Conservation (phyloP, 768 basidiomycete genomes). For the Podaxis sp. region DNA sequence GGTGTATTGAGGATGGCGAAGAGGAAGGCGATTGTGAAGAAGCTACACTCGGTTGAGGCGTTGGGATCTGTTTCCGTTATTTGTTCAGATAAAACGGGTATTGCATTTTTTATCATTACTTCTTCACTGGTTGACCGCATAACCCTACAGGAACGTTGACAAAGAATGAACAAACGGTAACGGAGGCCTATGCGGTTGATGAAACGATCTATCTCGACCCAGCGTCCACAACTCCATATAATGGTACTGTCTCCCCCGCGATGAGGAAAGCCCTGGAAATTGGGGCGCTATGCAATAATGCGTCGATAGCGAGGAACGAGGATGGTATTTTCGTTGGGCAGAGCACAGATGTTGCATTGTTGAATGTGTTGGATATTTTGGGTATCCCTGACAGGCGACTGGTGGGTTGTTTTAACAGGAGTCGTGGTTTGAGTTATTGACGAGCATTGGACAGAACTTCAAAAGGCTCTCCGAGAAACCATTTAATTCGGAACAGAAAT, state of each 20-base stretch:
- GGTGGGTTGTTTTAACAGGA: slow-evolving; percentile 40
- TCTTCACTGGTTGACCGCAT: slow-evolving; percentile 17
- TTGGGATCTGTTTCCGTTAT: slow-evolving; percentile 96
- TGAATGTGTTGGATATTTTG: slow-evolving; percentile 74
- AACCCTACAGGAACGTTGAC: slow-evolving; percentile 73
- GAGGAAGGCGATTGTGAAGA: slow-evolving; percentile 96
- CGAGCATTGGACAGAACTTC: slow-evolving; percentile 51
- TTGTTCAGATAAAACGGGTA: slow-evolving; percentile 95
- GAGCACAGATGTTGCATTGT: slow-evolving; percentile 88
- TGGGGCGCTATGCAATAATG: slow-evolving; percentile 90
- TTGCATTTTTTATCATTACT: slow-evolving; percentile 17
- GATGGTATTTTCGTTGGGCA: slow-evolving; percentile 80
- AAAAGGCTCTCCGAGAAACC: slow-evolving; percentile 75
- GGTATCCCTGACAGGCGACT: slow-evolving; percentile 66
- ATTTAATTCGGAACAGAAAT: slow-evolving; percentile 93
- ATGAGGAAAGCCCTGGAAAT: slow-evolving; percentile 75
- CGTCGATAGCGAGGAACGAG: slow-evolving; percentile 59
- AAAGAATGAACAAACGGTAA: slow-evolving; percentile 95
- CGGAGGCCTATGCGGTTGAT: slow-evolving; percentile 84
- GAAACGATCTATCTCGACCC: slow-evolving; percentile 71
- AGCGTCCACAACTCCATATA: slow-evolving; percentile 34
- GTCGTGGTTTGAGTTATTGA: not conserved
- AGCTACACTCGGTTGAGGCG: slow-evolving; percentile 91
- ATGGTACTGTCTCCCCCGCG: slow-evolving; percentile 53
- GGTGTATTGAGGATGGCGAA: slow-evolving; percentile 94